Percentiles rank a stretch among this genome's conserved stretches.
Conservation (phyloP, 2,329 filamentous ascomycete species). For the Aspergillus sp. region DNA sequence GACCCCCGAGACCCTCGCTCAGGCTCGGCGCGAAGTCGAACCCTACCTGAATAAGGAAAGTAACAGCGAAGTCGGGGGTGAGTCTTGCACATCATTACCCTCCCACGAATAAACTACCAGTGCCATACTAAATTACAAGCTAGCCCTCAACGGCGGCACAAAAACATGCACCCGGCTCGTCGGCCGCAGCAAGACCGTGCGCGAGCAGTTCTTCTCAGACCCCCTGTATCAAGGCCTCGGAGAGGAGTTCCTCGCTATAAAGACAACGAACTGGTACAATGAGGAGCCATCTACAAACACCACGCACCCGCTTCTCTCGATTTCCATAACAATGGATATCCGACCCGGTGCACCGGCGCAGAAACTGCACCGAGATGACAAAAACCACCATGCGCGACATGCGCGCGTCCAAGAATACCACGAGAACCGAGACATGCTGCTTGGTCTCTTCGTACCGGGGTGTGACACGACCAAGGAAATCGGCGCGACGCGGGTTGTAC, state of each 20-base stretch:
- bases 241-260: conserved; percentile 25
- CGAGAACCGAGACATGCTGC: conserved; percentile 9
- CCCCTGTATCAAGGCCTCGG: conserved; percentile 19
- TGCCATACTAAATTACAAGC: neutral
- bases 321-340: conserved; percentile 22
- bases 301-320: conserved; percentile 25
- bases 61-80: conserved; percentile 15
- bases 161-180: conserved; percentile 17
- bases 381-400: conserved; percentile 12
- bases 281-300: conserved; percentile 28
- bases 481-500: conserved; percentile 12
- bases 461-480: conserved; percentile 12
- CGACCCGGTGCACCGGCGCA: conserved; percentile 14
- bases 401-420: conserved; percentile 9
- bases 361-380: conserved; percentile 15
- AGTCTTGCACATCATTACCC: neutral
- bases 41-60: conserved; percentile 6
- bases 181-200: conserved; percentile 12
- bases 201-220: conserved; percentile 12
- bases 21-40: conserved; percentile 5
- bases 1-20: neutral
- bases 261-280: conserved; percentile 28
- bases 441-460: conserved; percentile 13
- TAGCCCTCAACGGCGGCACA: neutral
- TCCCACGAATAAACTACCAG: neutral